Conservation (phyloP, 2,329 filamentous ascomycete genomes). For the Fusarium virguliforme region DNA sequence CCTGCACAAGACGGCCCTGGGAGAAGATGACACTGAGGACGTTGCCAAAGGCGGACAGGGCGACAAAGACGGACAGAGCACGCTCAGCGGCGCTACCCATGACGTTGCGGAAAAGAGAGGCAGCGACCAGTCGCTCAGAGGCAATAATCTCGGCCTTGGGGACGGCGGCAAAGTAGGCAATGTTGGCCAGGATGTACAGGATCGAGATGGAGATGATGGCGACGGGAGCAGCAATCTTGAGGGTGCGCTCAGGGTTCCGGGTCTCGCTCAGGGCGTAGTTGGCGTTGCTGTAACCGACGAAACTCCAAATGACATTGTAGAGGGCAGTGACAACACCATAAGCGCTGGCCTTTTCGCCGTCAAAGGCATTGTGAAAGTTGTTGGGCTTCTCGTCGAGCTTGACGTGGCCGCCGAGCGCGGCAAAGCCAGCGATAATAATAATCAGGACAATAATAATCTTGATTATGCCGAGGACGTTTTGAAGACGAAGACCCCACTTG, state of each 20-base stretch:
- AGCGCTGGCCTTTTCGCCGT: slow-evolving; percentile 75
- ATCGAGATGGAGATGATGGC: slow-evolving; percentile 72
- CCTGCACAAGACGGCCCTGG: slow-evolving; percentile 76
- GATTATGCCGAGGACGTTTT: slow-evolving; percentile 76
- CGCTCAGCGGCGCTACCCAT: slow-evolving; percentile 70
- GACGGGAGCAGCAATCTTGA: slow-evolving; percentile 76
- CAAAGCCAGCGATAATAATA: slow-evolving; percentile 75
- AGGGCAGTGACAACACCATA: slow-evolving; percentile 80
- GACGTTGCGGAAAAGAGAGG: slow-evolving; percentile 71
- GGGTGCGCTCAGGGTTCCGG: slow-evolving; percentile 74
- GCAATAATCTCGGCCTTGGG: slow-evolving; percentile 68
- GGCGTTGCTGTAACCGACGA: slow-evolving; percentile 78
- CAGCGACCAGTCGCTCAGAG: slow-evolving; percentile 68
- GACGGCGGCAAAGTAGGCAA: slow-evolving; percentile 76
- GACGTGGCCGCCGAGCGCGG: slow-evolving; percentile 73
- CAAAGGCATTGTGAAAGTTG: slow-evolving; percentile 76
- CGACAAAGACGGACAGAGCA: slow-evolving; percentile 76
- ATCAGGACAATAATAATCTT: slow-evolving; percentile 78
- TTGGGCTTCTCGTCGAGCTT: slow-evolving; percentile 72
- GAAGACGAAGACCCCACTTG: slow-evolving; percentile 77
- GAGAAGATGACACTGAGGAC: slow-evolving; percentile 79
- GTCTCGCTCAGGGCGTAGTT: slow-evolving; percentile 78
- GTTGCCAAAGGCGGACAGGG: slow-evolving; percentile 78
- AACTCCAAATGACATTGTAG: slow-evolving; percentile 82
- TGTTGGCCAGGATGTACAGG: slow-evolving; percentile 78